Evolutionary conservation across 2,329 filamentous ascomycete species (phyloP).

Genomic region (Pestalotiopsis sp.): DNA sequence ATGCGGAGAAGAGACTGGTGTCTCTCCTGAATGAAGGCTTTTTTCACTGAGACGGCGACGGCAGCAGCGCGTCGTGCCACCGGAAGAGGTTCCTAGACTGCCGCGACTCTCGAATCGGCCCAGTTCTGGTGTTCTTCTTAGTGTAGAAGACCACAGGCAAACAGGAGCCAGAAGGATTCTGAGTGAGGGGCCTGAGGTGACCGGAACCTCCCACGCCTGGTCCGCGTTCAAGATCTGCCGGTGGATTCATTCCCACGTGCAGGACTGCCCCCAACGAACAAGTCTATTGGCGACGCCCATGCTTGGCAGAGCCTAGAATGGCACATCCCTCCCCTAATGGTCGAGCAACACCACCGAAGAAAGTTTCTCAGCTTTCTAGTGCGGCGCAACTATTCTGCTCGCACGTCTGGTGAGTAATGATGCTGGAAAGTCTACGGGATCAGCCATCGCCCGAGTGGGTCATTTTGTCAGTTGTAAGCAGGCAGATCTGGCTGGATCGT

Average conservation of each 20-base stretch:
- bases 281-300: not conserved
- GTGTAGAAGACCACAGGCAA: not conserved
- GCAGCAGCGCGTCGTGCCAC: not conserved
- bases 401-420: not conserved
- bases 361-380: not conserved
- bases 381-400: too few species aligned
- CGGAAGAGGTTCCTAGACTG: not conserved
- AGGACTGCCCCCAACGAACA: not conserved
- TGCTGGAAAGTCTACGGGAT: not conserved
- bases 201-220: not conserved
- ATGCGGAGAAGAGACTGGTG: not conserved
- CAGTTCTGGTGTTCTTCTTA: not conserved
- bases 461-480: not conserved
- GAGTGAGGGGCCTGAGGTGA: not conserved
- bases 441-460: not conserved
- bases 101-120: not conserved
- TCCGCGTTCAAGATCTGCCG: constrained; percentile 2
- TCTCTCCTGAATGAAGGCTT: not conserved
- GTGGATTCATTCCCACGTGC: constrained; percentile 8
- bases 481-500: too few species aligned
- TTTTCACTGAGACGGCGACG: not conserved
- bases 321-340: not conserved
- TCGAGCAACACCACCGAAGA: not conserved
- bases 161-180: not conserved
- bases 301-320: constrained; percentile 1